These are phyloP conservation scores for Microdochium paspali DNA, from an alignment of 2,329 filamentous ascomycete species.

Conservation along the genomic window DNA sequence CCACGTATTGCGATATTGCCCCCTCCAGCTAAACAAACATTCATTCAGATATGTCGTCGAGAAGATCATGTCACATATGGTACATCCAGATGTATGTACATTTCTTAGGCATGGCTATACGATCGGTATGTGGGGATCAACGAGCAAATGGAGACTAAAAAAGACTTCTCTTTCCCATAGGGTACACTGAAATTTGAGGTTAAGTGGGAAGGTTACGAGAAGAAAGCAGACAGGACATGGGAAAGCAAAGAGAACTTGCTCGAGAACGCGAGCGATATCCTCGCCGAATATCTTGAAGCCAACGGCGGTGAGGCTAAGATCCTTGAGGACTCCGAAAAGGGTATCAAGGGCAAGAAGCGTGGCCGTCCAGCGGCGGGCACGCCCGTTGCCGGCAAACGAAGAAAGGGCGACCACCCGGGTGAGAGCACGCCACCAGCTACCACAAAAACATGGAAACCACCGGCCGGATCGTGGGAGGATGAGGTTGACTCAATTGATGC, in stretches of 20 bases:
- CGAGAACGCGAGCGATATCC: conserved; percentile 47
- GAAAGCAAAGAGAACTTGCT: conserved; percentile 66
- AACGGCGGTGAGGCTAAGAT: conserved; percentile 56
- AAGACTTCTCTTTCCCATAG: conserved; percentile 5
- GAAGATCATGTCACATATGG: conserved; percentile 57
- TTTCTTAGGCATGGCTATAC: too few relatives aligned
- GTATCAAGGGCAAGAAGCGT: conserved; percentile 47
- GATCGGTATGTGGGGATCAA: too few relatives aligned
- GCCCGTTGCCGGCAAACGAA: conserved; percentile 32
- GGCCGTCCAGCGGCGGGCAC: conserved; percentile 32
- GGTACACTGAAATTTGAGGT: conserved; percentile 55
- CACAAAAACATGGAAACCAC: conserved; percentile 51
- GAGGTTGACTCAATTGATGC: conserved; percentile 62
- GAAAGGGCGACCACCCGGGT: conserved; percentile 39
- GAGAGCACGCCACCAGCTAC: conserved; percentile 38
- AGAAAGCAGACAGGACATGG: conserved; percentile 65
- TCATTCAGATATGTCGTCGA: conserved; percentile 62
- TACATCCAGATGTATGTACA: conserved; percentile 45
- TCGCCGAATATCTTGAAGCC: conserved; percentile 52
- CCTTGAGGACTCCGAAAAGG: conserved; percentile 38
- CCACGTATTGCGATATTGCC: too few relatives aligned
- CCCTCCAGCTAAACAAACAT: too few relatives aligned
- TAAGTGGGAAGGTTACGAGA: conserved; percentile 73
- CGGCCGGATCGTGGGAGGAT: conserved; percentile 69
- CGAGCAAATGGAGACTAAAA: too few relatives aligned